A percentile compares a stretch with the other conserved stretches of the same genome.
Evolutionary conservation across 2,329 filamentous ascomycete species (phyloP).

Genomic region (Scedosporium dehoogii): DNA sequence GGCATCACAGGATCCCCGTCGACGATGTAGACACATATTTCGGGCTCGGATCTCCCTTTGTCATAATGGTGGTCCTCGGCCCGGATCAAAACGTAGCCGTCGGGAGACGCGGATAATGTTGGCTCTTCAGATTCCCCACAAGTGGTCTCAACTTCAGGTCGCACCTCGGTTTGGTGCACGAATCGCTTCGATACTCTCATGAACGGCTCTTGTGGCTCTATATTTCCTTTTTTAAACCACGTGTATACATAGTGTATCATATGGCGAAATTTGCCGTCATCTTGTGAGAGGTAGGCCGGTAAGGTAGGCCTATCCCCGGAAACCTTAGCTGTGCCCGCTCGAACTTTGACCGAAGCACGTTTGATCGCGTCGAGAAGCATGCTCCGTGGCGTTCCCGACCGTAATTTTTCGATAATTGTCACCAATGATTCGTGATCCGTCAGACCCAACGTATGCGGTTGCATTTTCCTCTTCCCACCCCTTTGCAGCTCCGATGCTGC

Average conservation of each 20-base stretch:
- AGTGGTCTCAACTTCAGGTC: not conserved
- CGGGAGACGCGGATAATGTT: not conserved
- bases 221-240: not conserved
- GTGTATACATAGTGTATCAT: not conserved
- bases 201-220: not conserved
- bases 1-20: not conserved
- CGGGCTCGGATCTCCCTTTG: not conserved
- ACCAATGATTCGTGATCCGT: not conserved
- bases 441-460: not conserved
- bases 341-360: not conserved
- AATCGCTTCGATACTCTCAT: not conserved
- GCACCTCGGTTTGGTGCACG: not conserved
- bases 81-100: not conserved
- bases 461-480: not conserved
- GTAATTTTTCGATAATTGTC: not conserved
- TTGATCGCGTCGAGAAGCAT: not conserved
- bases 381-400: not conserved
- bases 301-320: not conserved
- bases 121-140: not conserved
- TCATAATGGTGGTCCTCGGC: not conserved
- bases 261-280: not conserved
- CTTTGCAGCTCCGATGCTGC: not conserved
- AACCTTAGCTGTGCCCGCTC: not conserved
- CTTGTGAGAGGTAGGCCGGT: not conserved
- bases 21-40: not conserved